phyloP scores from a whole-genome alignment of 139 green algal genomes.

The Asterochloris sp. region DNA sequence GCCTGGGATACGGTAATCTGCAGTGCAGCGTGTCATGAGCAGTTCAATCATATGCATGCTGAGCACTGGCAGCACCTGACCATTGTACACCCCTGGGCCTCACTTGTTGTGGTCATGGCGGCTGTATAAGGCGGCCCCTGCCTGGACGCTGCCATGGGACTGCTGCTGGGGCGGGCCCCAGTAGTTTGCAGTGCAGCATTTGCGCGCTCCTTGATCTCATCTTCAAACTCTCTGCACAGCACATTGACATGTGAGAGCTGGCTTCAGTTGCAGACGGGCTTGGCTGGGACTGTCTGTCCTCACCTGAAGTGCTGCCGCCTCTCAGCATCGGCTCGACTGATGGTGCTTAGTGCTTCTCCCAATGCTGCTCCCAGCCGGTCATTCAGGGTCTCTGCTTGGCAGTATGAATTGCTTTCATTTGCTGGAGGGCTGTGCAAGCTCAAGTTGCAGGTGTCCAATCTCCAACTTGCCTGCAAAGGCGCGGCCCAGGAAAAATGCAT shows the following conservation, averaged over 20 bases:
- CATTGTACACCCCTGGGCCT: not conserved
- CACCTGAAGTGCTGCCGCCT: conserved; percentile 24
- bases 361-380: conserved; percentile 36
- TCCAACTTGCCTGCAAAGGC: conserved; percentile 22
- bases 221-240: conserved; percentile 36
- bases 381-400: conserved; percentile 28
- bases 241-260: conserved; percentile 1
- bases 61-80: conserved; percentile 1
- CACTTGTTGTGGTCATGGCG: not conserved
- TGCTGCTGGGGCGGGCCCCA: not conserved
- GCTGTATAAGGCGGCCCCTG: not conserved
- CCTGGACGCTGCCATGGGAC: not conserved
- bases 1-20: not conserved
- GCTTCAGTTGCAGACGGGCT: not conserved
- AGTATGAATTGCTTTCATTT: not conserved
- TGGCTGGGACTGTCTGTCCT: not conserved
- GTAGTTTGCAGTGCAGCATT: conserved; percentile 2
- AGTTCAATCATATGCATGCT: not conserved
- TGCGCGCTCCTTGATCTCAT: conserved; percentile 35
- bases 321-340: conserved; percentile 37
- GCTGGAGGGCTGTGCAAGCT: no score
- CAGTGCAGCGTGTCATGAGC: not conserved
- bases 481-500: conserved; percentile 42
- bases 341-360: conserved; percentile 30
- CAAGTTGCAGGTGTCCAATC: not conserved